Evolutionary conservation across 441 rosid genomes (phyloP).

Genomic region (Monsonia emarginata): DNA sequence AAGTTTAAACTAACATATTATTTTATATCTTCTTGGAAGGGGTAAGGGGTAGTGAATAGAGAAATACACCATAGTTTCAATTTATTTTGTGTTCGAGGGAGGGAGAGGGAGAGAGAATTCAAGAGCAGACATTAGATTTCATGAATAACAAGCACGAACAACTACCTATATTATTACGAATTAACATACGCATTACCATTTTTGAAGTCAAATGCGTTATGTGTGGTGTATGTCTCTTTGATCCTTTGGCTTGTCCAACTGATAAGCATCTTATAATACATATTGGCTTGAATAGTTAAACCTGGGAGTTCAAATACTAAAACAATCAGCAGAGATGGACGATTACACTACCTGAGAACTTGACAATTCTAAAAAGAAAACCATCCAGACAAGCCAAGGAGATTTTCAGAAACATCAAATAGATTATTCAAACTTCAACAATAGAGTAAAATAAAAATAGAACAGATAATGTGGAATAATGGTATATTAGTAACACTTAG

Average conservation of each 20-base stretch:
- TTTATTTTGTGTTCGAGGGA: not conserved
- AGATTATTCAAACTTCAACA: not conserved
- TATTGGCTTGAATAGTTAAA: slow-evolving; percentile 90
- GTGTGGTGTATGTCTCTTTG: slow-evolving; percentile 56
- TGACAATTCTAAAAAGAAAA: not conserved
- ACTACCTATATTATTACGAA: not conserved
- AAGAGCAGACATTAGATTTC: not conserved
- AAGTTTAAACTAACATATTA: not conserved
- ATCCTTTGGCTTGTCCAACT: slow-evolving; percentile 93
- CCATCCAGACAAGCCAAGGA: not conserved
- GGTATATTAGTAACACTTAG: not conserved
- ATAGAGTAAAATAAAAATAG: not conserved
- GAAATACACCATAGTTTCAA: not conserved
- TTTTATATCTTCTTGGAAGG: not conserved
- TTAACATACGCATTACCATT: slow-evolving; percentile 40
- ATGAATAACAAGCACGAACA: not conserved
- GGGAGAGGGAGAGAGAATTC: not conserved
- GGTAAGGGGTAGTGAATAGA: too few species aligned
- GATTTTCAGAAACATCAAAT: not conserved
- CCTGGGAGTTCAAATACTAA: slow-evolving; percentile 38
- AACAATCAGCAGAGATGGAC: slow-evolving; percentile 12
- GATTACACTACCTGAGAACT: not conserved
- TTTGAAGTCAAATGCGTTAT: slow-evolving; percentile 81
- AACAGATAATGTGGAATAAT: not conserved
- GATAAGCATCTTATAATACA: slow-evolving; percentile 93